Base-by-base conservation (phyloP, 2,329 filamentous ascomycete species). In the Penicillium sp. region DNA sequence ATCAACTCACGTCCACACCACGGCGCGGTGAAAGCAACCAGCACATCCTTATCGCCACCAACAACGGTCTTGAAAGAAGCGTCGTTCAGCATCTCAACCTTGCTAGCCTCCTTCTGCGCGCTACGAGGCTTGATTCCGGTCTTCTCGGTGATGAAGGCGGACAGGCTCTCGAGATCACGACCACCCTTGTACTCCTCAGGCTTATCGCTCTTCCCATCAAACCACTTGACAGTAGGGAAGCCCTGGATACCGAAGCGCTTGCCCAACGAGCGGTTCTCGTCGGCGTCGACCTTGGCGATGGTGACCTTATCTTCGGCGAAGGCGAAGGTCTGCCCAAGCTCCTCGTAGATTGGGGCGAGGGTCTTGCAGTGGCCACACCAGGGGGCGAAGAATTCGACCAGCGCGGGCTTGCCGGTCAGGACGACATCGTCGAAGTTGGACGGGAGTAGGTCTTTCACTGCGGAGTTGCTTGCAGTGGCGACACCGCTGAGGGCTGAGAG, bases 311-410 rank as follows among this genome's bases (percentile, higher is more conserved):
- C 80, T 79, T 91, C 78, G 62, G 86, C 86, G 68, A 83, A 86
- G 62, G 88, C 86, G 74, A 92, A 96, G 40, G 81, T 79, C 47
- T 80, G 74, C 45, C 86, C 94, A 41, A 99, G 86, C 72, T 99
- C 90, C 74, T 99, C 94, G 76, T 95, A 99, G 56, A 95, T 80
- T 47, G 94, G 95, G 16, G 94, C 94, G 34, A 99, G 88, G 70
- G 80, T 96, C 84, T 97, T 97, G 90, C 94, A 99, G 82, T 99
- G 94, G 32, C 94, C 95, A 71, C 94, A 99, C 94, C 94, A 99
- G 25, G 93, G 92, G 34, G 94, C 94, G 72, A 96, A 97, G 84
- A 99, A 99, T 75, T 97, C 92, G 66, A 97, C 91, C 27, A 99
- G 86, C 0, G 94, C 92, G 41, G 94, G 93, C 80, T 96, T 97